These are phyloP conservation scores for Macroventuria anomochaeta DNA, from an alignment of 2,329 filamentous ascomycete species.

Conservation along the genomic window DNA sequence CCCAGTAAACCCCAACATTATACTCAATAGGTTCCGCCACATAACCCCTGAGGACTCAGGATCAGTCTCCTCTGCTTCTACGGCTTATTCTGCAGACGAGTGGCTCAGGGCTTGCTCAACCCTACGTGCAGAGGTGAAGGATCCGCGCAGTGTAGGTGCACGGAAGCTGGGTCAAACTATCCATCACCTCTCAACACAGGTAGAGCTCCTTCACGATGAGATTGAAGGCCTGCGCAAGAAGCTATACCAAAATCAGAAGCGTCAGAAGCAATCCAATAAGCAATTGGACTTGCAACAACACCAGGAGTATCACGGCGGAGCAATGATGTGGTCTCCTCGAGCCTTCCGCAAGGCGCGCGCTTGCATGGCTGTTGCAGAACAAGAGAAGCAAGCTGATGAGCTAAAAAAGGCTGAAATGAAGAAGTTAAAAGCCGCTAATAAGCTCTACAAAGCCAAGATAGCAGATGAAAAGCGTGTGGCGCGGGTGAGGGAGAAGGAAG, in stretches of 20 bases:
- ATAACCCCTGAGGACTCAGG: not conserved
- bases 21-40: not conserved
- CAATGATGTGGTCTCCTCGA: not conserved
- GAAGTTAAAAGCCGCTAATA: not conserved
- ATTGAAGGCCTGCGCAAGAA: not conserved
- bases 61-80: not conserved
- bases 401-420: not conserved
- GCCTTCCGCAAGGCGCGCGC: not conserved
- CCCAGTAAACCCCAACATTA: not conserved
- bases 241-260: not conserved
- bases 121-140: not conserved
- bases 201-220: not conserved
- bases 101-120: not conserved
- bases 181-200: not conserved
- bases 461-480: not conserved
- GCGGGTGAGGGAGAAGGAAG: not conserved
- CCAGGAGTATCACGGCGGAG: not conserved
- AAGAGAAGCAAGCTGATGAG: not conserved
- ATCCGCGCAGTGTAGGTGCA: not conserved
- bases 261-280: not conserved
- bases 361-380: not conserved
- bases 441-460: not conserved
- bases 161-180: not conserved
- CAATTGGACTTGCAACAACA: not conserved
- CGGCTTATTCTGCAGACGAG: not conserved